Percentiles rank a stretch among this genome's conserved stretches.
phyloP scores from a whole-genome alignment of 352 stramenopile genomes.

The Pythium coloratum region DNA sequence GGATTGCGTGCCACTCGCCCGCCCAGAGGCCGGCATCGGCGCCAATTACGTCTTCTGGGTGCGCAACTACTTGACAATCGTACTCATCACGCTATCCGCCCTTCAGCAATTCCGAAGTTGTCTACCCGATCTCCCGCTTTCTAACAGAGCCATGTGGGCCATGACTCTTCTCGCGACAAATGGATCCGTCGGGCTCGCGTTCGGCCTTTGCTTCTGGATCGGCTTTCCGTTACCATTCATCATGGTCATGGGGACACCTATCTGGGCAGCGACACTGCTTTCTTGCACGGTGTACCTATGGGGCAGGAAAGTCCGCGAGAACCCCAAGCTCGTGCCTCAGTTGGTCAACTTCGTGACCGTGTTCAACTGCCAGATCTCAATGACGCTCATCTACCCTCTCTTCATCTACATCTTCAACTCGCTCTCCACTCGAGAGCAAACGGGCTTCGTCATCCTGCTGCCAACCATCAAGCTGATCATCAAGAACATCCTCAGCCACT shows the following conservation, averaged over 20 bases:
- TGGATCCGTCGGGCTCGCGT: constrained; percentile 21
- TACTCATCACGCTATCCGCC: constrained; percentile 30
- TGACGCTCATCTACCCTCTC: constrained; percentile 40
- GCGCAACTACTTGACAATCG: constrained; percentile 31
- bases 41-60: constrained; percentile 38
- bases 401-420: constrained; percentile 40
- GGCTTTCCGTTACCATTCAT: constrained; percentile 46
- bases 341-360: constrained; percentile 35
- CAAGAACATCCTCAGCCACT: constrained; percentile 37
- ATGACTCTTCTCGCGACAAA: constrained; percentile 26
- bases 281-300: constrained; percentile 30
- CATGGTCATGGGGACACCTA: constrained; percentile 26
- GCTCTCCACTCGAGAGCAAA: constrained; percentile 19
- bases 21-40: constrained; percentile 23
- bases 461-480: constrained; percentile 39
- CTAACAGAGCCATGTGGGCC: constrained; percentile 3
- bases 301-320: constrained; percentile 21
- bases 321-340: constrained; percentile 20
- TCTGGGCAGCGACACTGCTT: constrained; percentile 25
- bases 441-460: constrained; percentile 33
- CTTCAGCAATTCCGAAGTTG: constrained; percentile 28
- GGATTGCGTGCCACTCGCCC: constrained; percentile 28
- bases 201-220: constrained; percentile 26
- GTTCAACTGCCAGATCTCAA: constrained; percentile 33
- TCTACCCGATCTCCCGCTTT: constrained; percentile 6